Conservation (phyloP, 805 yeast genomes). For the Hemisphaericaspora nanyangensis region DNA sequence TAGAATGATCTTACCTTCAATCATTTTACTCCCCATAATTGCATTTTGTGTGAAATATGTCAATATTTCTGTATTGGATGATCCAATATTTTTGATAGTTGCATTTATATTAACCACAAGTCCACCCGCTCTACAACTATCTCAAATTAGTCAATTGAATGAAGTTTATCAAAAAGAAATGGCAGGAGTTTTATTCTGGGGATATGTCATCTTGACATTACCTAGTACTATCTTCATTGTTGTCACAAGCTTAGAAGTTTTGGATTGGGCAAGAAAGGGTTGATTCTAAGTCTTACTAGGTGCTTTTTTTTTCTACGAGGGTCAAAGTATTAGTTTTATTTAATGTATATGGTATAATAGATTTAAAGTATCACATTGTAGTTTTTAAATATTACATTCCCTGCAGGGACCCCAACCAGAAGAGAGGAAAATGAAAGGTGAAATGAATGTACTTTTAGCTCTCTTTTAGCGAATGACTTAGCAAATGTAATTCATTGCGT, state of each 20-base stretch:
- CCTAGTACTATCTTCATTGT: constrained; percentile 75
- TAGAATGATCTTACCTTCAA: constrained; percentile 74
- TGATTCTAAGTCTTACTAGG: not conserved
- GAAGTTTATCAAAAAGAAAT: constrained; percentile 74
- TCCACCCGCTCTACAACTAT: constrained; percentile 81
- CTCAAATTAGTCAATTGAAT: constrained; percentile 77
- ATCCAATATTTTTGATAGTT: constrained; percentile 76
- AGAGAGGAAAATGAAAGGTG: too few species aligned
- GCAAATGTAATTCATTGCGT: too few species aligned
- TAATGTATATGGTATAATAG: too few species aligned
- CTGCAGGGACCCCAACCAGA: too few species aligned
- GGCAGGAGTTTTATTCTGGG: constrained; percentile 82
- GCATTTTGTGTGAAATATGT: constrained; percentile 61
- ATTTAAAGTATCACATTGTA: too few species aligned
- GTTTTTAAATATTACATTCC: too few species aligned
- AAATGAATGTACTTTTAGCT: too few species aligned
- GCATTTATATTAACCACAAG: constrained; percentile 71
- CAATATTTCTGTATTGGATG: constrained; percentile 67
- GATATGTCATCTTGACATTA: constrained; percentile 69
- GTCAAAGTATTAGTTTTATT: too few species aligned
- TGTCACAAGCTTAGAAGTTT: constrained; percentile 58
- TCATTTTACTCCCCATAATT: constrained; percentile 63
- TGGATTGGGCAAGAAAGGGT: constrained; percentile 43
- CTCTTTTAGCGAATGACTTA: too few species aligned
- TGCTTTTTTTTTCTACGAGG: too few species aligned